Conservation (phyloP, 148 eudicot genomes). For the Rhododendron molle region DNA sequence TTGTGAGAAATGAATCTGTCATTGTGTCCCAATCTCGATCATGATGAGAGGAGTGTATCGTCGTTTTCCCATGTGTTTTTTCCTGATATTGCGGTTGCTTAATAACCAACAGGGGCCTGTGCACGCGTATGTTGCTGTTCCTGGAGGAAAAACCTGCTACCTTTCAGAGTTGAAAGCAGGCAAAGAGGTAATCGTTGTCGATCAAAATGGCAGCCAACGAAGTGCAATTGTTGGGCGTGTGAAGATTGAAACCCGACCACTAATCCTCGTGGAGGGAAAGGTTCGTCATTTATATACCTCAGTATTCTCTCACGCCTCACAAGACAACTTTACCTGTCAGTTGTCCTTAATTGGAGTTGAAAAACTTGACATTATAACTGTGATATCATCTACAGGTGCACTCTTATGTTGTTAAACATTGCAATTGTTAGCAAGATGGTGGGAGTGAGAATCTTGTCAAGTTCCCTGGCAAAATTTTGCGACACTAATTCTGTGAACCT, state of each 20-base stretch:
- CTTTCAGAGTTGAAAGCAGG: constrained; percentile 88
- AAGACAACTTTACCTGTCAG: background rate
- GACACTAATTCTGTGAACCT: background rate
- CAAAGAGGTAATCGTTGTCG: constrained; percentile 72
- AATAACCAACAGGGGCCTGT: constrained; percentile 69
- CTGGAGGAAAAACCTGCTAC: constrained; percentile 88
- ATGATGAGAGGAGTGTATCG: background rate
- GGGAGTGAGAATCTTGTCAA: background rate
- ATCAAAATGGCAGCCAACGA: constrained; percentile 66
- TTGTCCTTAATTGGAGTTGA: background rate
- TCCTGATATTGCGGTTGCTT: constrained; percentile 7
- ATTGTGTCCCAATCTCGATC: background rate
- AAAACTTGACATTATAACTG: background rate
- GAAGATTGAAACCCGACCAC: constrained; percentile 81
- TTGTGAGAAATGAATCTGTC: background rate
- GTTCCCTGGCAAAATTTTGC: background rate
- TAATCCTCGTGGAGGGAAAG: constrained; percentile 82
- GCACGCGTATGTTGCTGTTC: constrained; percentile 87
- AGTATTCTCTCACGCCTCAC: background rate
- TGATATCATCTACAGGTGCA: background rate
- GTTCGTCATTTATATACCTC: constrained; percentile 26
- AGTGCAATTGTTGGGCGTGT: constrained; percentile 86
- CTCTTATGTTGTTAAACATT: background rate
- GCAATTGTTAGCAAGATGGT: background rate
- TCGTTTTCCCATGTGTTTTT: background rate